These are phyloP conservation scores for Capsella rubella DNA, from an alignment of 441 rosid species.

Conservation along the genomic window DNA sequence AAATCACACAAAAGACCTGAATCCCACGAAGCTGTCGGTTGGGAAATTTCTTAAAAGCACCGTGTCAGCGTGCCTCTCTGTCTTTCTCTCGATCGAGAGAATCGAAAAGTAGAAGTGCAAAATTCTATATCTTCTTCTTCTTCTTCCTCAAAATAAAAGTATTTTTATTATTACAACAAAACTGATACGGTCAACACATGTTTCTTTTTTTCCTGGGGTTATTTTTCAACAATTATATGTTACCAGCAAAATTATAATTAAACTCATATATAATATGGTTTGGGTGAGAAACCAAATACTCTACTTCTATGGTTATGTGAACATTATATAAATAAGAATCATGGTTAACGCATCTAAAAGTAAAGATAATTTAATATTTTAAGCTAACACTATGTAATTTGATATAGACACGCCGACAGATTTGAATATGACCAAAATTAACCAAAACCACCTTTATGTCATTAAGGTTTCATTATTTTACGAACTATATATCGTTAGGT, in stretches of 20 bases:
- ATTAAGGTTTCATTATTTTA: not conserved
- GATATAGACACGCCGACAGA: slow-evolving; percentile 17
- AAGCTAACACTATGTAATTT: not conserved
- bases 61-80: slow-evolving; percentile 31
- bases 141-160: slow-evolving; percentile 26
- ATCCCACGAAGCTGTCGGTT: slow-evolving; percentile 31
- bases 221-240: not conserved
- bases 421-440: slow-evolving; percentile 25
- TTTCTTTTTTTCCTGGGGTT: not conserved
- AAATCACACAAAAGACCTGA: slow-evolving; percentile 28
- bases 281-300: slow-evolving; percentile 25
- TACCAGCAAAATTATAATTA: not conserved
- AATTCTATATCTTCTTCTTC: slow-evolving; percentile 27
- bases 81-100: slow-evolving; percentile 36
- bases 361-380: not conserved
- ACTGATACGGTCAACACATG: slow-evolving; percentile 37
- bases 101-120: slow-evolving; percentile 35
- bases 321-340: too few relatives aligned
- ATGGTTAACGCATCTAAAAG: too few relatives aligned
- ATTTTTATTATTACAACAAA: not conserved
- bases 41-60: slow-evolving; percentile 18
- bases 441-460: not conserved
- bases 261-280: slow-evolving; percentile 7
- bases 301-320: too few relatives aligned
- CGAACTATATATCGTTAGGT: not conserved